Evolutionary conservation across 495 filamentous ascomycete species (phyloP), one percentile per base, ranked within the genome.

Genomic region (Daldinia concentrica): DNA sequence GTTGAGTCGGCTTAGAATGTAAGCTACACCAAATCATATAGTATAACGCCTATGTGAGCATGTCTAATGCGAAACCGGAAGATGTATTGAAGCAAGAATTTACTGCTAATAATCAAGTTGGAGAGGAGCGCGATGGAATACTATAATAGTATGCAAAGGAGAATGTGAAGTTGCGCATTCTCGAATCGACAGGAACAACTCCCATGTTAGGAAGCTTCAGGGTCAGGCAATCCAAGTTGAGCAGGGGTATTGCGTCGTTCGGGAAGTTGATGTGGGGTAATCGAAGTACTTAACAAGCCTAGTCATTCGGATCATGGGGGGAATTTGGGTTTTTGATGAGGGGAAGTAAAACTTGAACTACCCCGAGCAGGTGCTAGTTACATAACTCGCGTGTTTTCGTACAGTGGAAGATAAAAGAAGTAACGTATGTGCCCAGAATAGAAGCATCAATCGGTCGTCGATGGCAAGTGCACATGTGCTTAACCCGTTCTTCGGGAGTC

Each of bases 211-310:
- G 45, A 64, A 45, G 22, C 50, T 58, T 60, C 34, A 62, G 58
- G 59, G 39, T 62, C 36, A 34, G 54, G 54, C 15, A 30, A 32
- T 29, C n/a, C 54, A 19, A 45, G 50, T 7, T 27, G 29, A 60
- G 45, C 69, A 72, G 58, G 69, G 69, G 58, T 72, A 55, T 59
- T 32, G 58, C 58, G 41, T 58, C 30, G 62, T 48, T 66, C 57
- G 69, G 68, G 62, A 63, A 63, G 52, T 48, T 66, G 41, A 52
- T 67, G 69, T 72, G 69, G 69, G 69, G 69, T 72, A 72, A 71
- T 36, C n/a, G 15, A 56, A 56, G 52, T 56, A 56, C 52, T n/a
- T 56, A 34, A 8, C 48, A 52, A 14, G 22, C 11, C 15, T 56
- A 34, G 27, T 29, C 6, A 6, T 54, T 54, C 14, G 32, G 24